Base-by-base conservation (phyloP, 2,329 filamentous ascomycete species). In the Calonectria pseudoturangicola region DNA sequence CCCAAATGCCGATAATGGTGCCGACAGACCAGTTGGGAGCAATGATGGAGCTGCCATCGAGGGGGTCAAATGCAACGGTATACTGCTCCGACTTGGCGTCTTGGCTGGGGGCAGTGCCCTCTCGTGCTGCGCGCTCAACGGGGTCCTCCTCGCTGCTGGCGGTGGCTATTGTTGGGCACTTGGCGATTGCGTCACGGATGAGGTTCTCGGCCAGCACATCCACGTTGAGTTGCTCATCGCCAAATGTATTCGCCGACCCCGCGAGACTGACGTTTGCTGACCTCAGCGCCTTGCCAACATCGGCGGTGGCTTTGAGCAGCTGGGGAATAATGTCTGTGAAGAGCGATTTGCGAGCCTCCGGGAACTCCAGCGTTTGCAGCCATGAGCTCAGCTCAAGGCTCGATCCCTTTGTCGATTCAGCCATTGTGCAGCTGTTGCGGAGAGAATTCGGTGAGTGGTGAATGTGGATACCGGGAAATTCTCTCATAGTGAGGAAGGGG, bases 71-170 rank as follows among this genome's bases (percentile, higher is more conserved):
- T 0, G 90, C 90, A 10, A 92, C 82, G 0, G 90, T 88, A 81
- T 92, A 92, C 33, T 83, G 78, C 75, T 91, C 88, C 8, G 33
- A 27, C 12, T 66, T 62, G 21, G 15, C 36, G 16, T 64, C n/a
- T 8, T 41, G 21, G 9, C 66, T 39, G 3, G 70, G 27, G 1
- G 68, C 30, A 1, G 51, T 27, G 8, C 56, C 51, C 33, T n/a
- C 62, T 73, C 45, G 73, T 48, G 66, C 83, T 75, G 43, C 81
- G 27, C 71, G 81, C 81, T 92, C 90, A 0, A 89, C 79, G 0
- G 90, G 90, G 65, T 92, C 90, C 78, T 92, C 91, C 79, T 92
- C 91, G 79, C 90, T 91, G 81, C 88, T 90, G 1, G 89, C 89
- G 0, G 88, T 87, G 15, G 82, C 82, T 1, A 90, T 85, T 1